Percentiles rank a stretch among this genome's conserved stretches.
Evolutionary conservation across 1,284 basidiomycete genomes (phyloP).

Genomic region (Ustilago shanxiensis): DNA sequence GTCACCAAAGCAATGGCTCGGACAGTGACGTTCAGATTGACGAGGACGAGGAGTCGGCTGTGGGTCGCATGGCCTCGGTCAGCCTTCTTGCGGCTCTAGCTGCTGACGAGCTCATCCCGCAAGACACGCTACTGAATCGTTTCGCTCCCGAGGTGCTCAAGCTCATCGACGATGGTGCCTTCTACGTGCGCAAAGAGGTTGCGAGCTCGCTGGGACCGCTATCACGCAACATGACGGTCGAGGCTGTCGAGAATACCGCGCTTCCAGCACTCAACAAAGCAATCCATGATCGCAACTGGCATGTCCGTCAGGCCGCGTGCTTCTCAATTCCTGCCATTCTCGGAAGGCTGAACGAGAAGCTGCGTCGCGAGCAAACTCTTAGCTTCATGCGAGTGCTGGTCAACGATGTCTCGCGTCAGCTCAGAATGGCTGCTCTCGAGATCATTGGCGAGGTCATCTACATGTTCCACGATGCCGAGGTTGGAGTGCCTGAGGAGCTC

Average conservation of each 20-base stretch:
- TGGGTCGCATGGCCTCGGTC: slow-evolving; percentile 91
- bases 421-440: slow-evolving; percentile 86
- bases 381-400: slow-evolving; percentile 73
- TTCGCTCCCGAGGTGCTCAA: slow-evolving; percentile 87
- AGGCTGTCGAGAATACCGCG: slow-evolving; percentile 74
- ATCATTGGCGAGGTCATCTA: slow-evolving; percentile 91
- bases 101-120: slow-evolving; percentile 71
- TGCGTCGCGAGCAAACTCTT: slow-evolving; percentile 58
- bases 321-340: slow-evolving; percentile 79
- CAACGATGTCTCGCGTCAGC: slow-evolving; percentile 78
- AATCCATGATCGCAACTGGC: slow-evolving; percentile 80
- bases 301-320: slow-evolving; percentile 89
- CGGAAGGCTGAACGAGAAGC: slow-evolving; percentile 34
- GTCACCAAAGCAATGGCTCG: slow-evolving; percentile 38
- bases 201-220: slow-evolving; percentile 88
- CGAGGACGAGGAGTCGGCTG: slow-evolving; percentile 78
- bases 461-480: slow-evolving; percentile 79
- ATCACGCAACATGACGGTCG: slow-evolving; percentile 83
- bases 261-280: slow-evolving; percentile 82
- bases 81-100: slow-evolving; percentile 87
- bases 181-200: slow-evolving; percentile 89
- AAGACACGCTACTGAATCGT: slow-evolving; percentile 76
- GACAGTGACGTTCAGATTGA: slow-evolving; percentile 40
- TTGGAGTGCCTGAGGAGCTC: slow-evolving; percentile 79
- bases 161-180: slow-evolving; percentile 81